phyloP scores from a whole-genome alignment of 257 asterid genomes.

The Avicennia marina region DNA sequence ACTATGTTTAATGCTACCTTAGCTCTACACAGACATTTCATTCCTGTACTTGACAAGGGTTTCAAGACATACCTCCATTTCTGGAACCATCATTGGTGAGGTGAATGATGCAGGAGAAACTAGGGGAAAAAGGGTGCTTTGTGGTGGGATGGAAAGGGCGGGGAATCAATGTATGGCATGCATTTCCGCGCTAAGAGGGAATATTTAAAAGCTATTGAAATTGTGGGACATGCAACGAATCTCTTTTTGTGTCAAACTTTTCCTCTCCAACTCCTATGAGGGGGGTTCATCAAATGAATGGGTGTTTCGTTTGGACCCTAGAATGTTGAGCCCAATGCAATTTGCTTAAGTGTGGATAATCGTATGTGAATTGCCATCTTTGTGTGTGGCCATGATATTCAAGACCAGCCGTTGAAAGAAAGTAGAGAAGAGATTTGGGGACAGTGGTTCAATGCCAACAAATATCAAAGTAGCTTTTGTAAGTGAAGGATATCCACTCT shows the following conservation, averaged over 20 bases:
- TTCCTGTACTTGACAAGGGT: not conserved
- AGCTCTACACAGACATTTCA: not conserved
- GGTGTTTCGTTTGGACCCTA: slow-evolving; percentile 18
- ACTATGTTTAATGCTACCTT: not conserved
- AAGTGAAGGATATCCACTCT: slow-evolving; percentile 17
- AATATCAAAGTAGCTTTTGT: slow-evolving; percentile 23
- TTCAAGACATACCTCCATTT: slow-evolving; percentile 41
- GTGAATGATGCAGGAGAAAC: slow-evolving; percentile 17
- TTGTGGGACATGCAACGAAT: slow-evolving; percentile 85
- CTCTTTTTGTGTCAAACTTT: slow-evolving; percentile 22
- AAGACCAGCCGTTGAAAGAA: not conserved
- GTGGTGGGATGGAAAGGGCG: slow-evolving; percentile 21
- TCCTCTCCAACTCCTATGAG: not conserved
- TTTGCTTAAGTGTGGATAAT: slow-evolving; percentile 18
- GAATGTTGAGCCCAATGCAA: slow-evolving; percentile 14
- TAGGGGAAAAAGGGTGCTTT: slow-evolving; percentile 19
- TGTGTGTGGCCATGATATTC: not conserved
- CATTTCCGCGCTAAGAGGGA: slow-evolving; percentile 49
- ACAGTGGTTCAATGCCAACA: slow-evolving; percentile 14
- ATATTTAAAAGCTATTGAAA: slow-evolving; percentile 56
- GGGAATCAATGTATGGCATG: slow-evolving; percentile 59
- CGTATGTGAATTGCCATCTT: not conserved
- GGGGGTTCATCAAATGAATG: slow-evolving; percentile 15
- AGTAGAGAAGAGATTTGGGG: not conserved
- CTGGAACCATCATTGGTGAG: slow-evolving; percentile 35